A percentile compares a stretch with the other conserved stretches of the same genome.
Evolutionary conservation across 1,284 basidiomycete species (phyloP).

Genomic region (Cryptococcus sp.): DNA sequence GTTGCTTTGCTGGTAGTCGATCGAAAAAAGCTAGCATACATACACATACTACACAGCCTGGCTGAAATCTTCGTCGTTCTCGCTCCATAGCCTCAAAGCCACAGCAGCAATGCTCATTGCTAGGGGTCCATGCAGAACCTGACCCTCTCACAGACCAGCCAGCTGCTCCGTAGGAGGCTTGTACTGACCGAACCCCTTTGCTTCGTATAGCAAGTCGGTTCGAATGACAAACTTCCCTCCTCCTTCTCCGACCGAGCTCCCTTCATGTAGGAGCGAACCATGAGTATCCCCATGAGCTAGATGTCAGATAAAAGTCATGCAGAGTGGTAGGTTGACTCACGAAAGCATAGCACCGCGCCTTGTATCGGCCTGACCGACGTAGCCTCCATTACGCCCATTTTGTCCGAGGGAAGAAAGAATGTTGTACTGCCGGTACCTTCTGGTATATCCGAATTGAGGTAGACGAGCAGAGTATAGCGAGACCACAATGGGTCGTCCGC

Average conservation of each 20-base stretch:
- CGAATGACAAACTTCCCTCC: conserved; percentile 47
- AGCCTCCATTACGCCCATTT: conserved; percentile 50
- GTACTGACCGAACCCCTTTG: conserved; percentile 44
- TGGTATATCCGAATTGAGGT: conserved; percentile 51
- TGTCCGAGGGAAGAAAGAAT: conserved; percentile 52
- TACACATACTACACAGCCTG: no score
- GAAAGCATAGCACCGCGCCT: conserved; percentile 54
- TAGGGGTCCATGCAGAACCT: no score
- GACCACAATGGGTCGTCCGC: conserved; percentile 47
- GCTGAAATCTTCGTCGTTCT: no score
- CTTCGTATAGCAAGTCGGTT: conserved; percentile 47
- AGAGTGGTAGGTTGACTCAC: conserved; percentile 29
- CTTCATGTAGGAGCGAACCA: conserved; percentile 46
- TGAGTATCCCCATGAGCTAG: conserved; percentile 45
- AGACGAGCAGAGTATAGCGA: conserved; percentile 54
- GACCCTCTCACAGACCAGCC: neutral
- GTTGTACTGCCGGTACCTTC: conserved; percentile 53
- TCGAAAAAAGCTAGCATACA: no score
- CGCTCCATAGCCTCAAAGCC: no score
- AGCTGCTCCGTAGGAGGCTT: conserved; percentile 24
- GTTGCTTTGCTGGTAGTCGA: no score
- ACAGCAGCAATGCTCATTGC: no score
- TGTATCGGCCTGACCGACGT: conserved; percentile 51
- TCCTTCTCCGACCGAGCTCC: conserved; percentile 41
- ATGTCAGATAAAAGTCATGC: neutral